These are phyloP conservation scores for Hyphopichia burtonii DNA, from an alignment of 1,139 yeast genomes.

Conservation along the genomic window DNA sequence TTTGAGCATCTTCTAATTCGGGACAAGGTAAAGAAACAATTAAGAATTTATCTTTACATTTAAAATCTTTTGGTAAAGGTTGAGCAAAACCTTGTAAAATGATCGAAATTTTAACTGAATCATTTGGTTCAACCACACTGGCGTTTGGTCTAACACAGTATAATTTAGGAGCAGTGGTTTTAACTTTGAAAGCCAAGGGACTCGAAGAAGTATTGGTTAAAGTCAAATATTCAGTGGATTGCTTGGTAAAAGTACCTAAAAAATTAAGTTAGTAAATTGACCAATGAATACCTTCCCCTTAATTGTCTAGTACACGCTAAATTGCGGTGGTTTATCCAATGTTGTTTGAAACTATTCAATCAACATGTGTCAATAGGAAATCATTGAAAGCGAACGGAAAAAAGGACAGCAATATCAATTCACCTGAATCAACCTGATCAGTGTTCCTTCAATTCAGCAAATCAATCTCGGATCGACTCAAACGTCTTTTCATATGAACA, in stretches of 20 bases:
- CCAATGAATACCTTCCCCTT: too few relatives aligned
- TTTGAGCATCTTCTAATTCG: conserved; percentile 49
- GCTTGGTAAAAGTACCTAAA: conserved; percentile 66
- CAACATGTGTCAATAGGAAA: neutral
- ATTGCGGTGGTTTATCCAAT: too few relatives aligned
- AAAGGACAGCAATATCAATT: neutral
- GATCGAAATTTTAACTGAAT: conserved; percentile 69
- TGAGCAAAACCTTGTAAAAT: conserved; percentile 81
- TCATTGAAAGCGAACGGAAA: neutral
- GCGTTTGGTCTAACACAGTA: conserved; percentile 97
- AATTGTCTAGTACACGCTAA: too few relatives aligned
- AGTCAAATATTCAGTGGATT: conserved; percentile 66
- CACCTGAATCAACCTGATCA: too few relatives aligned
- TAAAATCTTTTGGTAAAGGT: conserved; percentile 69
- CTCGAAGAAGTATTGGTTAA: conserved; percentile 65
- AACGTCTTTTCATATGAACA: too few relatives aligned
- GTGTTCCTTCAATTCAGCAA: too few relatives aligned
- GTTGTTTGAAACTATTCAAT: too few relatives aligned
- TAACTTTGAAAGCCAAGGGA: conserved; percentile 87
- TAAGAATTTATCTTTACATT: conserved; percentile 89
- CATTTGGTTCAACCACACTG: conserved; percentile 74
- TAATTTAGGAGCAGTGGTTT: conserved; percentile 96
- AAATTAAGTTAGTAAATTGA: conserved; percentile 1
- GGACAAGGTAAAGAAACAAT: conserved; percentile 83
- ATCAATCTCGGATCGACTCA: too few relatives aligned